Evolutionary conservation across 2,329 filamentous ascomycete species (phyloP), one percentile per base, ranked within the genome.

Genomic region (Botrytis elliptica): DNA sequence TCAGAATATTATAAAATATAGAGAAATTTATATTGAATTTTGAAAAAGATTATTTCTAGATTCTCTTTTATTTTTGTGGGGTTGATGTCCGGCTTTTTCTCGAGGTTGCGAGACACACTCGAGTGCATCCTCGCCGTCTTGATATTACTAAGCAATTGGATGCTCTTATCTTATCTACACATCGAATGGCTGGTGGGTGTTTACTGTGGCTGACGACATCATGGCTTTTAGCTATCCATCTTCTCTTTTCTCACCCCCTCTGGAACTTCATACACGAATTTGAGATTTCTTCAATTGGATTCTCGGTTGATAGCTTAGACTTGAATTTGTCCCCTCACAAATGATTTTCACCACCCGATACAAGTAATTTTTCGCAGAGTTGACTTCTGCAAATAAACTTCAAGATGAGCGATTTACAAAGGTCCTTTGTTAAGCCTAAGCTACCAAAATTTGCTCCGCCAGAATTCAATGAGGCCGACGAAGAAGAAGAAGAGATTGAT

Each of bases 341-440:
- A 55, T 20, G 52, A 16, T 40, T 22, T 9, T 18, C 33, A 22
- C 8, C 16, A 55, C 1, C 12, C 14, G 7, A 36, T 40, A 42
- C 36, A 20, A 57, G 20, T 33, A n/a, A 33, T 22, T 25, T 25
- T 16, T 18, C 22, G 29, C 36, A 33, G 66, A 33, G 16, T 25
- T 25, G 12, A 55, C 3, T 33, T 57, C 22, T 33, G 22, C 38
- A 38, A 38, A 38, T 36, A 52, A 67, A 14, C 5, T 46, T 49
- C 62, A 36, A 33, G 22, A 97, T 97, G 93, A 95, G 93, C 81
- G 91, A 94, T 79, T 87, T 95, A 74, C 93, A 94, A 82, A 91
- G 90, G 82, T 87, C 90, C 74, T 95, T 94, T 85, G 91, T 91
- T 75, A 94, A 92, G 84, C 86, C 91, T 72, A 93, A 93, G 83